These are phyloP conservation scores for Sordariomycetes sp. DNA, from an alignment of 2,329 filamentous ascomycete genomes.

Conservation along the genomic window DNA sequence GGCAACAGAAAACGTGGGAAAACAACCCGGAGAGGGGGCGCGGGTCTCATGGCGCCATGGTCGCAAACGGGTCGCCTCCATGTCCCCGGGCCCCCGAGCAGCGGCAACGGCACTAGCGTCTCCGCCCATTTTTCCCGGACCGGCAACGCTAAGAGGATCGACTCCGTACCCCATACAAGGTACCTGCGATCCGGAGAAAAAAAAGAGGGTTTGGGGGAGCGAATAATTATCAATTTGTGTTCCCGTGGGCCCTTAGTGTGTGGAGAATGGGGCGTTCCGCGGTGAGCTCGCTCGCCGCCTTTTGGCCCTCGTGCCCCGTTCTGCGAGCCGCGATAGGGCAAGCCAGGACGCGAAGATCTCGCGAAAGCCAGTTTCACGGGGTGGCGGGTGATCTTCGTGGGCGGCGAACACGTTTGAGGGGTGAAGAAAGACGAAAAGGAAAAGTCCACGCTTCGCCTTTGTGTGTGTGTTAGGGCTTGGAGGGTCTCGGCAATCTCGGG, in stretches of 20 bases:
- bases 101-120: no score
- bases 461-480: neutral
- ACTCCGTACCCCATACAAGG: no score
- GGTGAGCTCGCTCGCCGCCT: neutral
- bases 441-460: neutral
- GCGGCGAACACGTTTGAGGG: no score
- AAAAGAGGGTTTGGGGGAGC: neutral
- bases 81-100: no score
- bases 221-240: neutral
- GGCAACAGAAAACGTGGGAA: neutral
- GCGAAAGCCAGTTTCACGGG: neutral
- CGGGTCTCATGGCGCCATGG: neutral
- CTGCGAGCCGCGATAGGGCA: neutral
- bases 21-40: neutral
- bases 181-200: neutral
- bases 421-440: no score
- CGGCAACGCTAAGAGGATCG: no score
- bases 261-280: neutral
- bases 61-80: no score
- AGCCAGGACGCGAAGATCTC: neutral
- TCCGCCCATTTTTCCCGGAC: no score
- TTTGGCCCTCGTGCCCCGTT: slow-evolving; percentile 1
- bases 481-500: neutral
- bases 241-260: neutral
- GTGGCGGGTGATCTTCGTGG: neutral